Percentiles rank a stretch among this genome's conserved stretches.
These are phyloP conservation scores for Silene vulgaris DNA, from an alignment of 179 eudicot species.

Conservation along the genomic window DNA sequence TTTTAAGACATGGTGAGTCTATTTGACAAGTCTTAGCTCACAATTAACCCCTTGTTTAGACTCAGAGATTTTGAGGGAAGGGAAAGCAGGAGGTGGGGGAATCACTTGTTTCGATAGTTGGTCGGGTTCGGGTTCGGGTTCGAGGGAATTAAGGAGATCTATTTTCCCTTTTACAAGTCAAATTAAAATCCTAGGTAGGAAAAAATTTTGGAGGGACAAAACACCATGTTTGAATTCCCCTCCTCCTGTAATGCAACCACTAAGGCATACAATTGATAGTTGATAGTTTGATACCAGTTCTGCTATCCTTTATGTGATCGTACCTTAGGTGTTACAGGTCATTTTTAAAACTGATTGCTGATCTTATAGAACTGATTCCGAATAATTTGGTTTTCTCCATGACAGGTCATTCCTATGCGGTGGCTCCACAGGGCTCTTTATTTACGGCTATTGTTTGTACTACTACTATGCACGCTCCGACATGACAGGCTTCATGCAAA, in stretches of 20 bases:
- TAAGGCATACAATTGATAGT: too few relatives aligned
- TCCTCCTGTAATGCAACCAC: too few relatives aligned
- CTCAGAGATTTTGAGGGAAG: too few relatives aligned
- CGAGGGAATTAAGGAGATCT: not conserved
- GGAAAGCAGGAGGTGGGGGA: not conserved
- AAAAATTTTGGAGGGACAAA: too few relatives aligned
- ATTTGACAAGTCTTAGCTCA: not conserved
- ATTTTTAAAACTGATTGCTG: too few relatives aligned
- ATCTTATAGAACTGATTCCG: not conserved
- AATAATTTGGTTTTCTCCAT: conserved; percentile 14
- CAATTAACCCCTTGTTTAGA: too few relatives aligned
- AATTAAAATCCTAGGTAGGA: too few relatives aligned
- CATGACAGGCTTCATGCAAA: conserved; percentile 50
- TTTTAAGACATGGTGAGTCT: too few relatives aligned
- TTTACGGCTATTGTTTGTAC: conserved; percentile 43
- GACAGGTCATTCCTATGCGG: conserved; percentile 45
- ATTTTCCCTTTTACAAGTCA: not conserved
- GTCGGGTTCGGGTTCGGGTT: not conserved
- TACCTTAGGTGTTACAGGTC: too few relatives aligned
- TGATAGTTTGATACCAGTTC: too few relatives aligned
- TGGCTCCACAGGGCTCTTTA: conserved; percentile 44
- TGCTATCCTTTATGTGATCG: too few relatives aligned
- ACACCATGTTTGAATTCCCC: too few relatives aligned
- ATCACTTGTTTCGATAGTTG: not conserved
- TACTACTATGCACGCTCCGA: conserved; percentile 47